Evolutionary conservation across 2,329 filamentous ascomycete species (phyloP).

Genomic region (Lasiodiplodia hormozganensis): DNA sequence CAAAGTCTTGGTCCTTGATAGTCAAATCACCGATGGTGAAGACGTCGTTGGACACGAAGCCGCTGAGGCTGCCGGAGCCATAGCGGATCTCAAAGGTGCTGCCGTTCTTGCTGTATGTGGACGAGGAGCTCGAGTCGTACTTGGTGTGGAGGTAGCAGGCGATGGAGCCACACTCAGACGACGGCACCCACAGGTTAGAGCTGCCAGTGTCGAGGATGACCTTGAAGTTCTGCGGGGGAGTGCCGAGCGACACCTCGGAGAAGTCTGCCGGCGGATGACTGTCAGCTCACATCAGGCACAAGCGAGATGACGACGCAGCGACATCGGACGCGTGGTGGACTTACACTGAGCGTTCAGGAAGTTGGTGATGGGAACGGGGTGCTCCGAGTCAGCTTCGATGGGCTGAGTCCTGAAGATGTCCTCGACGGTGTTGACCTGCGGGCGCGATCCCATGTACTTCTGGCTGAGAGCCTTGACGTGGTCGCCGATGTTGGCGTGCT

Average conservation of each 20-base stretch:
- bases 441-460: slow-evolving; percentile 91
- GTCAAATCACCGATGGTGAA: slow-evolving; percentile 87
- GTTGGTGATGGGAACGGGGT: slow-evolving; percentile 91
- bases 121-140: slow-evolving; percentile 91
- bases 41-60: slow-evolving; percentile 89
- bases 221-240: slow-evolving; percentile 94
- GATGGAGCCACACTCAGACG: slow-evolving; percentile 87
- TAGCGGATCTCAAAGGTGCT: slow-evolving; percentile 92
- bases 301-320: not conserved
- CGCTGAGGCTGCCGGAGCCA: slow-evolving; percentile 91
- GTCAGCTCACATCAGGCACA: slow-evolving; percentile 14
- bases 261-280: slow-evolving; percentile 69
- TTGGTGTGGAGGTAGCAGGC: slow-evolving; percentile 97
- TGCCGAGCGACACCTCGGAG: slow-evolving; percentile 93
- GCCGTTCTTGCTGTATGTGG: slow-evolving; percentile 93
- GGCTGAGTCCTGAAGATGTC: slow-evolving; percentile 81
- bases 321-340: slow-evolving; percentile 43
- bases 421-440: slow-evolving; percentile 64
- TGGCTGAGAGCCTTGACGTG: slow-evolving; percentile 86
- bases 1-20: slow-evolving; percentile 91
- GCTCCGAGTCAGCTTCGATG: slow-evolving; percentile 69
- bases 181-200: slow-evolving; percentile 99
- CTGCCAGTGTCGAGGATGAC: slow-evolving; percentile 98
- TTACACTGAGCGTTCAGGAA: slow-evolving; percentile 98
- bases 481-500: slow-evolving; percentile 77